These are phyloP conservation scores for Aspergillus pseudoterreus DNA, from an alignment of 2,329 filamentous ascomycete genomes.

Conservation along the genomic window DNA sequence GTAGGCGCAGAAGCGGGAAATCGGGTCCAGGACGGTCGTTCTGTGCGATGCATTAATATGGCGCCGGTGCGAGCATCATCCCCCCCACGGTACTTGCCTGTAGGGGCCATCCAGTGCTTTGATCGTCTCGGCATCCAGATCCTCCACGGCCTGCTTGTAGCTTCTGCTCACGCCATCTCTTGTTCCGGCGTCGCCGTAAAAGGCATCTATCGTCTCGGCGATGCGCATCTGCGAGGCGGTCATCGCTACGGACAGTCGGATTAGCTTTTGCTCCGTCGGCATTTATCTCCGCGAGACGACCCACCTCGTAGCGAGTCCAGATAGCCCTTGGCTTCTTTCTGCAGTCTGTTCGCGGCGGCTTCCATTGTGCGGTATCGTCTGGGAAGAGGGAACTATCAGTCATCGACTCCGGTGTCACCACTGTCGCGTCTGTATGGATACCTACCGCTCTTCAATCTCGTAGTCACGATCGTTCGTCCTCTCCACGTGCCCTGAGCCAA, in stretches of 20 bases:
- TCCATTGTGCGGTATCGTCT: conserved; percentile 98
- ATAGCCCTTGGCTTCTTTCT: conserved; percentile 98
- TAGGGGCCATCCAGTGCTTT: conserved; percentile 97
- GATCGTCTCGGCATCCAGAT: conserved; percentile 96
- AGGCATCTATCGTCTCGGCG: conserved; percentile 87
- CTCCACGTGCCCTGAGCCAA: conserved; percentile 75
- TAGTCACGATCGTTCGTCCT: conserved; percentile 98
- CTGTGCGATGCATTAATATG: conserved; percentile 38
- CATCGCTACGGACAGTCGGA: conserved; percentile 65
- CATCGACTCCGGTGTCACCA: neutral
- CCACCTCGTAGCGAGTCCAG: conserved; percentile 87
- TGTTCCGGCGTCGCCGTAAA: conserved; percentile 94
- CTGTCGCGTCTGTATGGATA: neutral
- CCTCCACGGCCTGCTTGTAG: conserved; percentile 98
- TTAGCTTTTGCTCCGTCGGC: neutral
- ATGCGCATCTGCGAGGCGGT: conserved; percentile 83
- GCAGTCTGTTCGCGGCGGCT: conserved; percentile 81
- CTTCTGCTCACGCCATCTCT: conserved; percentile 92
- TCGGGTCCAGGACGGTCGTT: conserved; percentile 91
- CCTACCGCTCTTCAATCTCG: conserved; percentile 87
- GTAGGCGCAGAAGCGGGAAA: conserved; percentile 93
- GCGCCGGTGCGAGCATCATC: neutral
- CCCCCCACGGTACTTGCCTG: conserved; percentile 48
- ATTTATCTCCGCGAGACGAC: conserved; percentile 12
- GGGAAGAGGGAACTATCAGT: no score